Percentiles rank a stretch among this genome's conserved stretches.
These are phyloP conservation scores for Talaromyces sp. DNA, from an alignment of 2,329 filamentous ascomycete species.

Conservation along the genomic window DNA sequence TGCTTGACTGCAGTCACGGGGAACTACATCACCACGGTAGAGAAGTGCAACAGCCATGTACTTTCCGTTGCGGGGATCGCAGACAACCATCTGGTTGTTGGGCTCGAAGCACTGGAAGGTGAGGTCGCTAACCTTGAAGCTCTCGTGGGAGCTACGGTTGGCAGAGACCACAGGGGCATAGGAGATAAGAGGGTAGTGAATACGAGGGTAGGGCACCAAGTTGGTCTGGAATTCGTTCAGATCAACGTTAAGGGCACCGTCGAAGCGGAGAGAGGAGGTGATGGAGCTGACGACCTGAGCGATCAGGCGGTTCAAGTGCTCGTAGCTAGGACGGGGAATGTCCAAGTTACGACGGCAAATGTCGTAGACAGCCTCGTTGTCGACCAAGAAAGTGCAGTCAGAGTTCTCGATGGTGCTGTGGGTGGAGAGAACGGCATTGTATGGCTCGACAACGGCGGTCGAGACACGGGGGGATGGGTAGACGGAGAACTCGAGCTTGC, in stretches of 20 bases:
- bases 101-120: slow-evolving; percentile 66
- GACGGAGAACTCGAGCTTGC: slow-evolving; percentile 64
- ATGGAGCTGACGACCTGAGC: slow-evolving; percentile 67
- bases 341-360: slow-evolving; percentile 64
- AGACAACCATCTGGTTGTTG: slow-evolving; percentile 68
- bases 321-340: slow-evolving; percentile 61
- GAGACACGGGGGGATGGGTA: slow-evolving; percentile 64
- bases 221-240: slow-evolving; percentile 69
- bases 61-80: slow-evolving; percentile 63
- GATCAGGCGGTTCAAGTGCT: slow-evolving; percentile 64
- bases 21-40: slow-evolving; percentile 65
- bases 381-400: slow-evolving; percentile 66
- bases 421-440: slow-evolving; percentile 57
- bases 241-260: slow-evolving; percentile 65
- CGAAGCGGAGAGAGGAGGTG: slow-evolving; percentile 62
- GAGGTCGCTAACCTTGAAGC: slow-evolving; percentile 77
- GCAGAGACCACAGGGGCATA: slow-evolving; percentile 64
- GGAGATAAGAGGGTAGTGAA: slow-evolving; percentile 64
- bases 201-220: slow-evolving; percentile 64
- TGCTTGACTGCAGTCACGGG: slow-evolving; percentile 59
- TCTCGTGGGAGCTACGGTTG: slow-evolving; percentile 77
- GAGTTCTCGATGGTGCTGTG: slow-evolving; percentile 66
- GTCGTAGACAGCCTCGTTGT: slow-evolving; percentile 67
- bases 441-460: slow-evolving; percentile 66
- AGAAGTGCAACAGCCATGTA: slow-evolving; percentile 67